phyloP scores from a whole-genome alignment of 352 stramenopile species.

The Thalassiosira ordinaria region DNA sequence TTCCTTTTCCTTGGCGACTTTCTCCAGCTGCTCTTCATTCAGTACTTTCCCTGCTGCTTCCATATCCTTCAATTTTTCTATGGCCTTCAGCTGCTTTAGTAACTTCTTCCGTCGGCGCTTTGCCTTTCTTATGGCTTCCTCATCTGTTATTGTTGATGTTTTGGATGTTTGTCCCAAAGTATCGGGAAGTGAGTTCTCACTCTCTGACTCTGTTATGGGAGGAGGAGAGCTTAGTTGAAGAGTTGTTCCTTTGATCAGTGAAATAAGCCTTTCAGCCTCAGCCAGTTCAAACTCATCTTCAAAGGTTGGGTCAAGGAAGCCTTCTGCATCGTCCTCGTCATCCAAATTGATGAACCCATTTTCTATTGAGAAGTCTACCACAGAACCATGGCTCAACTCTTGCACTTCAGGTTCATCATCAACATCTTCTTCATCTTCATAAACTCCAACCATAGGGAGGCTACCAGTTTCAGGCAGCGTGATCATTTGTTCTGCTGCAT shows the following conservation, averaged over 20 bases:
- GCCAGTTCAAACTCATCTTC: slow-evolving; percentile 58
- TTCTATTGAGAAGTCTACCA: slow-evolving; percentile 66
- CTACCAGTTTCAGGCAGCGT: slow-evolving; percentile 9
- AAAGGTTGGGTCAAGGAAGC: slow-evolving; percentile 67
- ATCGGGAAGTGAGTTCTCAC: background rate
- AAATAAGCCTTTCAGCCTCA: slow-evolving; percentile 58
- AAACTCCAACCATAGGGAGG: slow-evolving; percentile 57
- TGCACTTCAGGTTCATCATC: slow-evolving; percentile 18
- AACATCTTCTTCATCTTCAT: slow-evolving; percentile 58
- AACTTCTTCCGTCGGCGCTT: slow-evolving; percentile 70
- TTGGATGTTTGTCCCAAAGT: slow-evolving; percentile 16
- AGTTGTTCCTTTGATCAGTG: slow-evolving; percentile 52
- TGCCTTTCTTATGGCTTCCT: slow-evolving; percentile 56
- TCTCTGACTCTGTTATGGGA: background rate
- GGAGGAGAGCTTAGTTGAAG: slow-evolving; percentile 12
- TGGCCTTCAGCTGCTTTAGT: slow-evolving; percentile 68
- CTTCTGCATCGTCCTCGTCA: slow-evolving; percentile 51
- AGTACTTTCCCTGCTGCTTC: slow-evolving; percentile 49
- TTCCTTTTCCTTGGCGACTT: slow-evolving; percentile 61
- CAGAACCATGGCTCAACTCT: slow-evolving; percentile 34
- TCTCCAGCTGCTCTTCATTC: slow-evolving; percentile 64
- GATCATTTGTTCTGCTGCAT: slow-evolving; percentile 20
- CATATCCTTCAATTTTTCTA: slow-evolving; percentile 64
- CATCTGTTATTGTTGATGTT: slow-evolving; percentile 69
- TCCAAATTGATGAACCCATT: slow-evolving; percentile 61